Evolutionary conservation across 768 basidiomycete species (phyloP), one percentile per base, ranked within the genome.

Genomic region (Pisolithus marmoratus): DNA sequence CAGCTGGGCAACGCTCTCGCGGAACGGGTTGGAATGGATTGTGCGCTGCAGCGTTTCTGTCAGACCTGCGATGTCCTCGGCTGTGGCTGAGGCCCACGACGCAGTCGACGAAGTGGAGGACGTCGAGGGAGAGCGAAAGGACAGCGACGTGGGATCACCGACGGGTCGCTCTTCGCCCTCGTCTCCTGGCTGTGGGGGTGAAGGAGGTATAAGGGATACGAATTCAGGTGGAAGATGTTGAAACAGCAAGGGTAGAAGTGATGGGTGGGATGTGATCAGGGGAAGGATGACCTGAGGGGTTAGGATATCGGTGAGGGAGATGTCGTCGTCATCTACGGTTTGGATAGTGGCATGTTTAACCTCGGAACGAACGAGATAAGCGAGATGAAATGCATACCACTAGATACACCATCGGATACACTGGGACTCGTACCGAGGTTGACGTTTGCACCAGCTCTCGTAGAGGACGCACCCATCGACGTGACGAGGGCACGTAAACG

Each of bases 21-120:
- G 84, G 70, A 94, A 93, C 59, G 89, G 92, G 0, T 90, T 86
- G 1, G 88, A 89, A 54, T 82, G 79, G 54, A 94, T 81, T 57
- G 94, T 83, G 31, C 82, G 81, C 50, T 85, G 76, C 7, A 96
- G 72, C 3, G 74, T 82, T 48, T 91, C 84, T 1, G 64, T 60
- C 7, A 62, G 60, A 26, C 59, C 61, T 2, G 54, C 53, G 1
- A 51, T 59, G 45, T 67, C 60, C 1, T 67, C 55, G 0, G 60
- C 55, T 5, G 65, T 64, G 42, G 57, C 15, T 4, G 64, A 57
- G 14, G 26, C 36, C 17, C 5, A 19, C 79, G 71, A 1, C 83
- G 83, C 3, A 87, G 86, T 8, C 82, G 81, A 15, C 77, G 68
- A 0, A 85, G 84, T 8, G 91, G 74, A 67, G 31, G 26, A 8